Evolutionary conservation across 164 flowering plant genomes (phyloP), one percentile per base, ranked within the genome.

Genomic region (Houttuynia cordata): DNA sequence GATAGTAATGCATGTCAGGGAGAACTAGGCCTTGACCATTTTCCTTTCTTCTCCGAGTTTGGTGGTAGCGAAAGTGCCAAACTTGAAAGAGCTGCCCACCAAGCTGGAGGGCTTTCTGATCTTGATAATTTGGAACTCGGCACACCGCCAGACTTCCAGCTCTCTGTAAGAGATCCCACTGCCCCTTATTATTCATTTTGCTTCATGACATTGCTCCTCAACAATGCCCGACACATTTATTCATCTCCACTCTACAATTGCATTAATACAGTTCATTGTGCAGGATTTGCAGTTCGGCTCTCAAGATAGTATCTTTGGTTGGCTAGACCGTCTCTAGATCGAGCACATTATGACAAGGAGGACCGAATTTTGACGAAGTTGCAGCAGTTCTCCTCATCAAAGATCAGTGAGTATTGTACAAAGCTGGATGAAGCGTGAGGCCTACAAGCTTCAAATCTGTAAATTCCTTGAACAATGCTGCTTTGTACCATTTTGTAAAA

Each of bases 231-330:
- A 18, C 23, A n/a, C n/a, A 12, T 4, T 9, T 15, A 24, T 56
- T 22, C 50, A 59, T 59, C 15, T 42, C 50, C 2, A 20, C 24
- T 62, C 18, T 34, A 3, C 9, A 1, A 24, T n/a, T 62, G 18
- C 7, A 49, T 39, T 45, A 25, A 14, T 65, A 20, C 34, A 8
- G 41, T 17, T 6, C 60, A 13, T 51, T 7, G n/a, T 77, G 69
- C 86, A 83, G 92, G 82, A 85, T 68, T 75, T 78, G 76, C 85
- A 77, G 64, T 81, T 88, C 71, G 70, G 78, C 56, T 88, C 91
- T 45, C 88, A 88, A 68, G 90, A 85, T 64, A 85, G 83, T 53
- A 57, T 79, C 0, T 53, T 69, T 49, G 64, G 65, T 39, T 85
- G 83, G 85, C 12, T 81, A 17, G 95, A 83, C 61, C 67, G 78